Evolutionary conservation across 192 early-diverging fungal genomes (phyloP), one percentile per base, ranked within the genome.

Genomic region (Linnemannia zychae): DNA sequence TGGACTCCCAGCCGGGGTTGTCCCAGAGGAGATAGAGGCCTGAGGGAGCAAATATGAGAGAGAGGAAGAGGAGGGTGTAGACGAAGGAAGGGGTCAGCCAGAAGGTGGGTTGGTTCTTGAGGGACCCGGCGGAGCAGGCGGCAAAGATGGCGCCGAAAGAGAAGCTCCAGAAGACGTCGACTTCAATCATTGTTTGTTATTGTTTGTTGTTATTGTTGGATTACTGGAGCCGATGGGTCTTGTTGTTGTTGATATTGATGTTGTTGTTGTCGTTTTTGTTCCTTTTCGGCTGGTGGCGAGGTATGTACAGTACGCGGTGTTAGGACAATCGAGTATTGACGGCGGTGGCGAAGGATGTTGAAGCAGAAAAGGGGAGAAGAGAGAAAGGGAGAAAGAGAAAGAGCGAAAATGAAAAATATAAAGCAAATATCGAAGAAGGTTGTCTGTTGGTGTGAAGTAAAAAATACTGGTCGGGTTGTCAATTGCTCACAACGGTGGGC

Each of bases 1-100:
- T 85, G 63, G 83, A 85, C 49, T 85, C 83, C 83, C 83, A 85
- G 38, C 83, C 83, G 16, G 83, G 83, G 66, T 85, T 85, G 50
- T 85, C 83, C 83, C 83, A 85, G 50, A 85, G 78, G 31, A 85
- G 77, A 38, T 73, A 85, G 18, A 85, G 77, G 7, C 83, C 83
- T 28, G 83, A 85, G 70, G 83, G 83, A 7, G 83, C 83, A 85
- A 85, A 85, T 70, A 85, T 85, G 13, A 85, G 70, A 20, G 83
- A 85, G 50, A 85, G 74, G 65, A 85, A 85, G 36, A 85, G 74
- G 36, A 85, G 77, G 48, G 67, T 79, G 65, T 85, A 85, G 33
- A 85, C 83, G 24, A 85, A 85, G 31, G 83, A 85, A 36, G 83
- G 83, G 0, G 83, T 76, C 24, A 11, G 16, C 83, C 83, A 85